Conservation (phyloP, 2,329 filamentous ascomycete genomes). For the Talaromyces funiculosus region DNA sequence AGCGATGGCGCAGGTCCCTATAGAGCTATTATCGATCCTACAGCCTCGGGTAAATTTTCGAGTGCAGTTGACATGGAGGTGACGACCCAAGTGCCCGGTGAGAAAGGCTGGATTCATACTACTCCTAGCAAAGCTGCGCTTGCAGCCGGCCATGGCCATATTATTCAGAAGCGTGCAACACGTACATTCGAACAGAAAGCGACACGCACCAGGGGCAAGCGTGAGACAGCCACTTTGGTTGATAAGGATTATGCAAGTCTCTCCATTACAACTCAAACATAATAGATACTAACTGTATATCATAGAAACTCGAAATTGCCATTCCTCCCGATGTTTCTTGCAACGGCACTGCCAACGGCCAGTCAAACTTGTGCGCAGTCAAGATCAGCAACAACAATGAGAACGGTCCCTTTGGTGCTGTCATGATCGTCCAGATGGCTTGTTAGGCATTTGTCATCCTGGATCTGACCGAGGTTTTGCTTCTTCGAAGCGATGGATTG, state of each 20-base stretch:
- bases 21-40: not conserved
- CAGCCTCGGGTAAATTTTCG: not conserved
- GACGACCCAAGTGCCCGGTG: not conserved
- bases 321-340: not conserved
- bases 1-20: conserved; percentile 2
- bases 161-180: not conserved
- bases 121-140: not conserved
- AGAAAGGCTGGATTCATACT: not conserved
- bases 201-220: not conserved
- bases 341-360: not conserved
- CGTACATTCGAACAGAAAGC: not conserved
- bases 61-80: not conserved
- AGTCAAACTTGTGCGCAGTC: not conserved
- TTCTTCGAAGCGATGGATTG: not conserved
- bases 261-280: not conserved
- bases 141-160: not conserved
- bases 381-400: conserved; percentile 4
- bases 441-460: not conserved
- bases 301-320: not conserved
- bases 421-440: conserved; percentile 3
- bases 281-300: not conserved
- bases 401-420: conserved; percentile 1
- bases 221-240: not conserved
- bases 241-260: not conserved
- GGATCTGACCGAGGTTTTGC: not conserved